Evolutionary conservation across 495 filamentous ascomycete genomes (phyloP), one percentile per base, ranked within the genome.

Genomic region (Aspergillus sparsus): DNA sequence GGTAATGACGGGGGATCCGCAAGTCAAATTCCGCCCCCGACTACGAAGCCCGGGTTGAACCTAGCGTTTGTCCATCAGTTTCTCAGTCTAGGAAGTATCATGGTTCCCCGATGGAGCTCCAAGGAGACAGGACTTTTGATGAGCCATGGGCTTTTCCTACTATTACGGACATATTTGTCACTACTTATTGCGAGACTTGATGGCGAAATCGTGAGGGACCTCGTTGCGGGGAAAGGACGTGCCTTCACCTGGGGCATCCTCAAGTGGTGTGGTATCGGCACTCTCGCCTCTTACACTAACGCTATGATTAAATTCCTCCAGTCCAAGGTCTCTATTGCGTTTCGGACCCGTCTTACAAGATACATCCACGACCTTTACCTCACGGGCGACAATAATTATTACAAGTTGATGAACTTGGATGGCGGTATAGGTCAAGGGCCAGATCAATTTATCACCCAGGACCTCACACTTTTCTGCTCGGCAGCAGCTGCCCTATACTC

Each of bases 321-420:
- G 70, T 90, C 90, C 50, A 99, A 99, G 79, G 90, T 98, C 49
- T 95, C 93, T 12, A 99, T 99, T 58, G 91, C 95, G 46, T 99
- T 99, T 82, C 90, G 95, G 37, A 99, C 95, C 7, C 87, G 95
- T 2, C 77, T 99, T 31, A 99, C 95, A 15, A 80, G 95, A 61
- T 99, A 99, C 70, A 97, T 99, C 52, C 95, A 99, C 69, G 95
- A 99, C 72, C 76, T 99, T 21, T 98, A 98, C 71, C 82, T 99
- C 21, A 96, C 95, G 65, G 88, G 92, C 56, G 90, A 93, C 62
- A 85, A 95, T 58, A 93, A 93, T 67, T 99, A 96, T 71, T 98
- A 99, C 79, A 97, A 97, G 73, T 74, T 99, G 49, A 84, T 89
- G 44, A 98, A 97, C 68, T 79, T 97, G 44, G 95, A 99, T 64